A percentile compares a stretch with the other conserved stretches of the same genome.
Evolutionary conservation across 768 basidiomycete species (phyloP).

Genomic region (Rossbeevera mucosa): DNA sequence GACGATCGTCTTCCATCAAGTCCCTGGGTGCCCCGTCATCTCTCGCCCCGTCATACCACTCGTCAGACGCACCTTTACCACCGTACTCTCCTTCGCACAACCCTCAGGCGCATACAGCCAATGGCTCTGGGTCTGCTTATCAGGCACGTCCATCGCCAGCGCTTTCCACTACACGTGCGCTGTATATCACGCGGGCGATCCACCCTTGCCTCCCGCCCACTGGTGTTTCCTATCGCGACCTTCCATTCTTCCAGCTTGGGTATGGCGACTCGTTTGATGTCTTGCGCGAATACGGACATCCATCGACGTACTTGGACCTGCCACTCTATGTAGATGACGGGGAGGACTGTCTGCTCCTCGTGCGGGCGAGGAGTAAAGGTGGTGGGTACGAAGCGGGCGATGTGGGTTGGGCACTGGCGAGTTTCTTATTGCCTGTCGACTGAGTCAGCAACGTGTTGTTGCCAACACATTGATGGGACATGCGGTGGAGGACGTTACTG

Average conservation of each 20-base stretch:
- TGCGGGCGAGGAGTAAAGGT: slow-evolving; percentile 41
- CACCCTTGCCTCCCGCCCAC: slow-evolving; percentile 64
- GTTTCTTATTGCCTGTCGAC: slow-evolving; percentile 66
- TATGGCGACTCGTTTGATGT: slow-evolving; percentile 63
- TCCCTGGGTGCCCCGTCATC: slow-evolving; percentile 31
- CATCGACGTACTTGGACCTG: slow-evolving; percentile 64
- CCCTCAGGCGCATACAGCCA: slow-evolving; percentile 9
- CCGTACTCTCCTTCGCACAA: slow-evolving; percentile 21
- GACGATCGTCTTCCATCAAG: slow-evolving; percentile 32
- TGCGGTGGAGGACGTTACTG: slow-evolving; percentile 1
- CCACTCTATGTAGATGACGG: slow-evolving; percentile 77
- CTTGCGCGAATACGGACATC: slow-evolving; percentile 74
- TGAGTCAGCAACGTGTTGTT: slow-evolving; percentile 12
- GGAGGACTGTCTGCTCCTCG: slow-evolving; percentile 72
- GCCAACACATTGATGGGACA: slow-evolving; percentile 1
- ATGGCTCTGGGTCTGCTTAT: slow-evolving; percentile 11
- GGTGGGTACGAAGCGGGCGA: slow-evolving; percentile 33
- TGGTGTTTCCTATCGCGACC: slow-evolving; percentile 62
- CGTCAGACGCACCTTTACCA: slow-evolving; percentile 20
- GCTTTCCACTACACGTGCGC: slow-evolving; percentile 37
- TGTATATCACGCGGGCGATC: slow-evolving; percentile 65
- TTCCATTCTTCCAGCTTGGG: slow-evolving; percentile 72
- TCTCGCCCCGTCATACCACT: slow-evolving; percentile 18
- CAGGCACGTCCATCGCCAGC: slow-evolving; percentile 22
- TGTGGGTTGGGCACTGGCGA: slow-evolving; percentile 79